phyloP scores from a whole-genome alignment of 2,329 filamentous ascomycete species.

The Exophiala aquamarina region DNA sequence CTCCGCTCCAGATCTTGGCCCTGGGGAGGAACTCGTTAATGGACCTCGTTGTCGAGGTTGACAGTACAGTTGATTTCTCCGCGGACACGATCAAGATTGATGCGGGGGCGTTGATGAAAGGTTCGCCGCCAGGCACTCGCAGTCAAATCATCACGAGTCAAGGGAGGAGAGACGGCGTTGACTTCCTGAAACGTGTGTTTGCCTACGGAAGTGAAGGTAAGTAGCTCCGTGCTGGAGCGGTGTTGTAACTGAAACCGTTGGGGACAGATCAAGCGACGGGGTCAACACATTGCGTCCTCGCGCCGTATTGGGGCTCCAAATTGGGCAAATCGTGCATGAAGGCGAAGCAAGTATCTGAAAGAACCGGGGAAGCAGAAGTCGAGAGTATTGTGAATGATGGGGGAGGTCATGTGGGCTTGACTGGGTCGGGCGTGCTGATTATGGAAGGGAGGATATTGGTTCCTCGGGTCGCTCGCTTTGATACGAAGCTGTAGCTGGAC shows the following conservation, averaged over 20 bases:
- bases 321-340: constrained; percentile 6
- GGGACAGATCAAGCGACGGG: constrained; percentile 9
- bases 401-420: constrained; percentile 2
- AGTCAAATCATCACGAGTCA: constrained; percentile 9
- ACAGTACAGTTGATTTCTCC: constrained; percentile 4
- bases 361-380: constrained; percentile 1
- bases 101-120: constrained; percentile 7
- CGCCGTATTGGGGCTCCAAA: constrained; percentile 7
- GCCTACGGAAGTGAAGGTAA: constrained; percentile 10
- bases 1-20: not conserved
- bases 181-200: constrained; percentile 10
- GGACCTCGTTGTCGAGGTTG: constrained; percentile 9
- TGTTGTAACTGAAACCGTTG: too few species aligned
- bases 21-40: constrained; percentile 8
- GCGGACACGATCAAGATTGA: constrained; percentile 4
- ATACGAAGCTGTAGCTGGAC: not conserved
- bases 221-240: too few species aligned
- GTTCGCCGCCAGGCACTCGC: constrained; percentile 1
- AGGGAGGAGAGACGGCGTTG: constrained; percentile 2
- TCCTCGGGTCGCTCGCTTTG: constrained; percentile 1
- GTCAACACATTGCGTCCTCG: constrained; percentile 9
- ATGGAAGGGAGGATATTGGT: constrained; percentile 7
- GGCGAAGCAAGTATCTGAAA: constrained; percentile 4
- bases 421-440: constrained; percentile 1
- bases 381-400: not conserved